A percentile compares a stretch with the other conserved stretches of the same genome.
Evolutionary conservation across 352 stramenopile genomes (phyloP).

Genomic region (Phytopythium aichiense): DNA sequence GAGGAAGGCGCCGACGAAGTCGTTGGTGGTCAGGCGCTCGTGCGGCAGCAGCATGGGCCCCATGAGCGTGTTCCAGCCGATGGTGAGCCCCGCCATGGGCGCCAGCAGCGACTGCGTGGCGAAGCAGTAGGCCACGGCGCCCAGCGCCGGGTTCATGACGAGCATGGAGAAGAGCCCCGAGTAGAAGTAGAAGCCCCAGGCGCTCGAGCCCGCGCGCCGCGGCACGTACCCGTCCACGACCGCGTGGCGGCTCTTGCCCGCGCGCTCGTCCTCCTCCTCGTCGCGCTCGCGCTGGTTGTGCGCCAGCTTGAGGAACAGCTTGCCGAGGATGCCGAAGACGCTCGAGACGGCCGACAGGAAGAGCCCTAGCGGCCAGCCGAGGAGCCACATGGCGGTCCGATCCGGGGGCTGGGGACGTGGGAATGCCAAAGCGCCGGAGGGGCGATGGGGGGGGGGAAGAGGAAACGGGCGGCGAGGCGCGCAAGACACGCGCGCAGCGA

Average conservation of each 20-base stretch:
- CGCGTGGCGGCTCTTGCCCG: slow-evolving; percentile 18
- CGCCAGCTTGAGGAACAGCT: slow-evolving; percentile 77
- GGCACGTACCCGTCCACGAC: slow-evolving; percentile 5
- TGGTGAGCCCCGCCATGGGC: slow-evolving; percentile 78
- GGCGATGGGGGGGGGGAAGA: too few relatives aligned
- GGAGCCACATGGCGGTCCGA: slow-evolving; percentile 24
- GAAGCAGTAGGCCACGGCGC: slow-evolving; percentile 67
- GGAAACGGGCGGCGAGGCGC: too few relatives aligned
- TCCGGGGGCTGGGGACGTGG: too few relatives aligned
- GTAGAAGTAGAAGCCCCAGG: slow-evolving; percentile 73
- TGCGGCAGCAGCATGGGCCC: slow-evolving; percentile 64
- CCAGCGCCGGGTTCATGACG: slow-evolving; percentile 68
- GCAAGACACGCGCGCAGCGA: too few relatives aligned
- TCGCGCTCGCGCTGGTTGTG: slow-evolving; percentile 67
- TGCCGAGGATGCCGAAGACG: slow-evolving; percentile 76
- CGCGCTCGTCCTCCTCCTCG: slow-evolving; percentile 30
- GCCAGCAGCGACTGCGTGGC: slow-evolving; percentile 75
- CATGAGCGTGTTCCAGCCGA: slow-evolving; percentile 82
- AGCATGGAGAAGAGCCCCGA: slow-evolving; percentile 66
- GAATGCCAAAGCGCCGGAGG: too few relatives aligned
- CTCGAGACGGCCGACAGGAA: slow-evolving; percentile 71
- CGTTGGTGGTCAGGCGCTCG: slow-evolving; percentile 65
- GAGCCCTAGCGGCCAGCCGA: slow-evolving; percentile 77
- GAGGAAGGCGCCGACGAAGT: slow-evolving; percentile 68
- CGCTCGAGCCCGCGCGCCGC: slow-evolving; percentile 9